Conservation (phyloP, 2,329 filamentous ascomycete species). For the Aspergillus carbonarius region DNA sequence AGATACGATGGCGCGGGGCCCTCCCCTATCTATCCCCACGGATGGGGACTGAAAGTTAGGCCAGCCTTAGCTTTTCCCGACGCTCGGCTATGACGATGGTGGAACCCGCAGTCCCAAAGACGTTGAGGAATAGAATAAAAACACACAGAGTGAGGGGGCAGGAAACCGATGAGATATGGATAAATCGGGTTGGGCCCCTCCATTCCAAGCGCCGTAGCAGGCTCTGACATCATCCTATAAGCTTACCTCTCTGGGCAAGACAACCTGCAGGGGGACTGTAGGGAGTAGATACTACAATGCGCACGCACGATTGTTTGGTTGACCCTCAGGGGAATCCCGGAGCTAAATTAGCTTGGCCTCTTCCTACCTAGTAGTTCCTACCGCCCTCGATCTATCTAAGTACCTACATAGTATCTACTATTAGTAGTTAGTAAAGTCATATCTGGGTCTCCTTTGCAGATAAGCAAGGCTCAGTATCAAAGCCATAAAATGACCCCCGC, state of each 20-base stretch:
- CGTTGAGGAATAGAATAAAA: not conserved
- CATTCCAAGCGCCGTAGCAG: not conserved
- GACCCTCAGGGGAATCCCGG: not conserved
- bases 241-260: too few relatives aligned
- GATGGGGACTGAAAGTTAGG: not conserved
- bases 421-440: too few relatives aligned
- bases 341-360: not conserved
- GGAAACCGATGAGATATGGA: not conserved
- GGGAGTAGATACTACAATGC: not conserved
- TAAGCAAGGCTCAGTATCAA: not conserved
- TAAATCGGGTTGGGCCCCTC: not conserved
- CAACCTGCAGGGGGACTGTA: not conserved
- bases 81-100: not conserved
- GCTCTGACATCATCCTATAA: not conserved
- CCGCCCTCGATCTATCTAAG: too few relatives aligned
- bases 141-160: not conserved
- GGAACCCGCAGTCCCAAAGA: not conserved
- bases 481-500: not conserved
- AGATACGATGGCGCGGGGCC: not conserved
- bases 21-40: not conserved
- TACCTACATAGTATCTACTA: too few relatives aligned
- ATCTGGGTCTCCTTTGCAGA: too few relatives aligned
- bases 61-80: not conserved
- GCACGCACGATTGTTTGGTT: not conserved
- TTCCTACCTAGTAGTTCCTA: not conserved